Evolutionary conservation across 768 basidiomycete genomes (phyloP).

Genomic region (Ephemerocybe angulata): DNA sequence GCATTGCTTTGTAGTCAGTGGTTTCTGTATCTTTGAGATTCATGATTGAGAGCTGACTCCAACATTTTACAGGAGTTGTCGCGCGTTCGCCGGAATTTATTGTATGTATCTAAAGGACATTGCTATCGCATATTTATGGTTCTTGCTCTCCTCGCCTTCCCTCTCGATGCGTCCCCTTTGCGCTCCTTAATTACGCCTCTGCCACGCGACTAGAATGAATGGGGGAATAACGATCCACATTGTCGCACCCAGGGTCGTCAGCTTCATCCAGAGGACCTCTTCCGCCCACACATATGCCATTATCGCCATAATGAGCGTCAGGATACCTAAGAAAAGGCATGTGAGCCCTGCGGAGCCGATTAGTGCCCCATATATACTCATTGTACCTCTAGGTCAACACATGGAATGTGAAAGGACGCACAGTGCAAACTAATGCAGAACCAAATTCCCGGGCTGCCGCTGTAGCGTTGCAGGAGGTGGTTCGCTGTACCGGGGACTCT

Average conservation of each 20-base stretch:
- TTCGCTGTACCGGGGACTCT: too few relatives aligned
- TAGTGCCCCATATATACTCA: background rate
- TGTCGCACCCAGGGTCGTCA: background rate
- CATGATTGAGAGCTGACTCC: too few relatives aligned
- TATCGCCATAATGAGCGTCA: background rate
- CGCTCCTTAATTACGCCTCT: too few relatives aligned
- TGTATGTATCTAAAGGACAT: too few relatives aligned
- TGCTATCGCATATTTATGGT: too few relatives aligned
- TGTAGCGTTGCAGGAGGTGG: background rate
- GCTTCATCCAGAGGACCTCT: background rate
- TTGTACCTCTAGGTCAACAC: background rate
- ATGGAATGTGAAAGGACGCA: background rate
- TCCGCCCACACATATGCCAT: background rate
- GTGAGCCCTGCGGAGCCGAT: background rate
- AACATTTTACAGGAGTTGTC: too few relatives aligned
- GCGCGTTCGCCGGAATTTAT: too few relatives aligned
- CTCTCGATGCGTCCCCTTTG: too few relatives aligned
- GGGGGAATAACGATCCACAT: background rate
- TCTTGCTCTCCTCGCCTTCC: too few relatives aligned
- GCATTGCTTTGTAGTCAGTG: too few relatives aligned
- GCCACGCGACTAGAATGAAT: background rate
- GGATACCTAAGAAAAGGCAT: background rate
- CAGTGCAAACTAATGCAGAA: background rate
- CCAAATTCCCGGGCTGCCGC: background rate
- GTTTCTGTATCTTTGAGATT: too few relatives aligned